phyloP scores from a whole-genome alignment of 192 early-diverging fungal genomes.

The Coemansia sp. region DNA sequence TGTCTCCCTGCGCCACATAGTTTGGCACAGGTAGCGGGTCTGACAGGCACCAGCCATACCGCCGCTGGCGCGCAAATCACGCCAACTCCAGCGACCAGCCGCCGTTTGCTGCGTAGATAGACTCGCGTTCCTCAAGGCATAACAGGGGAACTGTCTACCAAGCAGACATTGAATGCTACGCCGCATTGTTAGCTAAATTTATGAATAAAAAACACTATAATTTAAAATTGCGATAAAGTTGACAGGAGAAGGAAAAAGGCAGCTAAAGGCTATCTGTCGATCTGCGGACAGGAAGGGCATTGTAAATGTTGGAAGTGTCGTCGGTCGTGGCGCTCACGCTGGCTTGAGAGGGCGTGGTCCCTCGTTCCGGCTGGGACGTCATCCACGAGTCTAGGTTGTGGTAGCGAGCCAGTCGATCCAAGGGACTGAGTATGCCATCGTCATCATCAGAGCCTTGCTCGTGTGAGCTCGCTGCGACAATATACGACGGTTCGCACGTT shows the following conservation, averaged over 20 bases:
- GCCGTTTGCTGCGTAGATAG: neutral
- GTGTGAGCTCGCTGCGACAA: neutral
- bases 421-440: constrained; percentile 26
- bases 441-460: neutral
- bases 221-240: neutral
- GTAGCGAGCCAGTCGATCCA: constrained; percentile 39
- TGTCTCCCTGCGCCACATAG: neutral
- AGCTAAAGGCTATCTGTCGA: constrained; percentile 14
- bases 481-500: neutral
- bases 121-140: neutral
- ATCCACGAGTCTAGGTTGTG: constrained; percentile 30
- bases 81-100: neutral
- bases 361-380: constrained; percentile 1
- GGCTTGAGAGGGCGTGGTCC: neutral
- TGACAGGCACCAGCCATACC: neutral
- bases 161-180: neutral
- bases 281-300: constrained; percentile 25
- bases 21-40: neutral
- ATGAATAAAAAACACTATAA: neutral
- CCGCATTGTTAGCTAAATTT: neutral
- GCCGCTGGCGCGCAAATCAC: neutral
- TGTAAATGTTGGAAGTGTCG: constrained; percentile 32
- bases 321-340: constrained; percentile 20
- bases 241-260: neutral
- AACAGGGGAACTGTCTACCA: neutral